These are phyloP conservation scores for Discostella stelligera DNA, from an alignment of 352 stramenopile genomes.

Conservation along the genomic window DNA sequence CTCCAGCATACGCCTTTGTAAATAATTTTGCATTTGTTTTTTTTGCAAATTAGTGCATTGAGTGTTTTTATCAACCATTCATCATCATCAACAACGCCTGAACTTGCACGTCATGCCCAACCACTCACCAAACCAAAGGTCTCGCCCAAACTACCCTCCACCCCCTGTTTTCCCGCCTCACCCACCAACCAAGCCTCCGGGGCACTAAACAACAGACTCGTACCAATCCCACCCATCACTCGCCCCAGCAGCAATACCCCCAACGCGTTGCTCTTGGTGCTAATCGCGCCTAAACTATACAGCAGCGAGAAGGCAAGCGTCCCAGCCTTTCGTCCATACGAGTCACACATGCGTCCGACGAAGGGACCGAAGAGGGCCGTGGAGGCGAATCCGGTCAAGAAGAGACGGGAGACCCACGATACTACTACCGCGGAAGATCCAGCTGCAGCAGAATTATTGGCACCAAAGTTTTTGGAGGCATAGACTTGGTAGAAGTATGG, in stretches of 20 bases:
- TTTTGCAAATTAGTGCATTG: not conserved
- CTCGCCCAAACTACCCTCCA: constrained; percentile 60
- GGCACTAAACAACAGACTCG: constrained; percentile 88
- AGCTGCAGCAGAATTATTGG: not conserved
- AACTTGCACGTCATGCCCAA: not conserved
- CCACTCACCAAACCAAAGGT: constrained; percentile 85
- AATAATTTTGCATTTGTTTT: not conserved
- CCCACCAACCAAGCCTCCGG: constrained; percentile 92
- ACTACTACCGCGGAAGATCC: constrained; percentile 50
- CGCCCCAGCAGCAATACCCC: constrained; percentile 84
- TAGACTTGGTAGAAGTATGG: constrained; percentile 84
- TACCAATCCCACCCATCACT: constrained; percentile 88
- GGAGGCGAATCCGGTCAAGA: constrained; percentile 87
- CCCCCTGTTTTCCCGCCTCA: constrained; percentile 68
- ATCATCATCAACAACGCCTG: no score
- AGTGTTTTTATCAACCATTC: no score
- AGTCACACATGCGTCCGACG: constrained; percentile 87
- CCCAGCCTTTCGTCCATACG: constrained; percentile 83
- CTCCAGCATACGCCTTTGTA: constrained; percentile 82
- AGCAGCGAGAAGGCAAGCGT: constrained; percentile 86
- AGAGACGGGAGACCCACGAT: constrained; percentile 84
- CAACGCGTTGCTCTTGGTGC: constrained; percentile 79
- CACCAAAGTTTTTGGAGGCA: constrained; percentile 71
- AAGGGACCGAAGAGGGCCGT: constrained; percentile 86
- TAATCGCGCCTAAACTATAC: constrained; percentile 64